phyloP scores from a whole-genome alignment of 768 basidiomycete genomes.

The Rhodosporidiobolus odoratus region DNA sequence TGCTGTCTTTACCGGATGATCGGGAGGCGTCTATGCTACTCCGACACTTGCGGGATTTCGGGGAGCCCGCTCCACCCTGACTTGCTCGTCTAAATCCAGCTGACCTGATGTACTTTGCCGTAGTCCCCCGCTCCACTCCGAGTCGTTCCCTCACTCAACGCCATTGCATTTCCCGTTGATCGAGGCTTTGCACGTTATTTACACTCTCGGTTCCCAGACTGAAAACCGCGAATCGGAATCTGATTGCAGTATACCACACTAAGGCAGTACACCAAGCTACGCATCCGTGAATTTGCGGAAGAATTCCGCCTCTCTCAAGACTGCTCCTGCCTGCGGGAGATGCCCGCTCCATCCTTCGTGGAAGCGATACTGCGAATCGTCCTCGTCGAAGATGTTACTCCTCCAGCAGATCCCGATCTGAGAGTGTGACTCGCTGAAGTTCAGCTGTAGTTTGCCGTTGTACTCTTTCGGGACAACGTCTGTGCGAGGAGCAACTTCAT shows the following conservation, averaged over 20 bases:
- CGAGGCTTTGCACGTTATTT: too few relatives aligned
- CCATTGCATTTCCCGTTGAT: too few relatives aligned
- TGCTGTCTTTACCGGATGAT: conserved; percentile 42
- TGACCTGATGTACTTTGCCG: too few relatives aligned
- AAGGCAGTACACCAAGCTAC: too few relatives aligned
- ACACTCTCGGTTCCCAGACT: too few relatives aligned
- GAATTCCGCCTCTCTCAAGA: background rate
- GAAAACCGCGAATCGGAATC: background rate
- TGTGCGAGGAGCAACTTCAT: background rate
- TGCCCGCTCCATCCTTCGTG: background rate
- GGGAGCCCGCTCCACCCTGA: background rate
- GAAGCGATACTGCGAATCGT: conserved; percentile 12
- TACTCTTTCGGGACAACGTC: background rate
- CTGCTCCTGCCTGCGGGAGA: background rate
- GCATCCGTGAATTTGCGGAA: background rate
- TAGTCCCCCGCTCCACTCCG: too few relatives aligned
- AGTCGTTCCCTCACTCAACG: too few relatives aligned
- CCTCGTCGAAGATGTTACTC: background rate
- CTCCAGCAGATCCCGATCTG: conserved; percentile 23
- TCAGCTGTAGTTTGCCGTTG: background rate
- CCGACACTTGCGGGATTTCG: conserved; percentile 37
- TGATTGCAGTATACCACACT: background rate
- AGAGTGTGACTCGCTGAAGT: background rate
- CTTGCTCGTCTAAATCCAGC: too few relatives aligned
- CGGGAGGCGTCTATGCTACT: conserved; percentile 65